Evolutionary conservation across 1,284 basidiomycete genomes (phyloP).

Genomic region (Anthracocystis panici-leucophaei): DNA sequence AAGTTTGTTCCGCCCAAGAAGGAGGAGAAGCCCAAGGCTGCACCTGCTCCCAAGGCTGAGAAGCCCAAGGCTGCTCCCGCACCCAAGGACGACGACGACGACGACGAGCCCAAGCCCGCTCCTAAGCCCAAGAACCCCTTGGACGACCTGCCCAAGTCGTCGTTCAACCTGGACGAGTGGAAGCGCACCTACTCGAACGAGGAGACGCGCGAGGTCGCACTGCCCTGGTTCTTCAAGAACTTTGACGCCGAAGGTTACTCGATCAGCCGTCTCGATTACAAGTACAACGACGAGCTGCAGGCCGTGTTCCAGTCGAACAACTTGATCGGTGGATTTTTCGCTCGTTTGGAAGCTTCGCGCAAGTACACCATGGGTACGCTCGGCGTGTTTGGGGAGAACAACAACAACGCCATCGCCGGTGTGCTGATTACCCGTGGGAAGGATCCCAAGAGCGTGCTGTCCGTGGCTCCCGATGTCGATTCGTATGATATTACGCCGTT

Average conservation of each 20-base stretch:
- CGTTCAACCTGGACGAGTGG: slow-evolving; percentile 96
- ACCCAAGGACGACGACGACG: slow-evolving; percentile 77
- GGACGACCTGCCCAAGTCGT: slow-evolving; percentile 88
- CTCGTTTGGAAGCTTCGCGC: slow-evolving; percentile 76
- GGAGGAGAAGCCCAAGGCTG: slow-evolving; percentile 70
- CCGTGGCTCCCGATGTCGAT: slow-evolving; percentile 87
- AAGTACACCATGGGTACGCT: slow-evolving; percentile 85
- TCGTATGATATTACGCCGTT: slow-evolving; percentile 82
- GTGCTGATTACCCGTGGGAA: slow-evolving; percentile 83
- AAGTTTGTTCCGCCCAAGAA: slow-evolving; percentile 80
- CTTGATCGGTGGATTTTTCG: slow-evolving; percentile 89
- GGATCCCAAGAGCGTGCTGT: slow-evolving; percentile 68
- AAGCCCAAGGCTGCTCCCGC: slow-evolving; percentile 72
- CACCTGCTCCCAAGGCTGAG: slow-evolving; percentile 71
- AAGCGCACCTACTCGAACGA: slow-evolving; percentile 98
- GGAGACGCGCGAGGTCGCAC: slow-evolving; percentile 75
- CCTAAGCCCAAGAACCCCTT: slow-evolving; percentile 93
- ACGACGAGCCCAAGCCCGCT: slow-evolving; percentile 72
- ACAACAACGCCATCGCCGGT: slow-evolving; percentile 76
- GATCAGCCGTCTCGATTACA: slow-evolving; percentile 91
- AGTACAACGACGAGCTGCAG: slow-evolving; percentile 95
- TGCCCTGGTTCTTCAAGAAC: slow-evolving; percentile 73
- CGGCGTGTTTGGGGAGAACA: slow-evolving; percentile 86
- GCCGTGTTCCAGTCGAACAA: slow-evolving; percentile 73
- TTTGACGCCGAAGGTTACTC: slow-evolving; percentile 91